phyloP scores from a whole-genome alignment of 257 asterid species.

The Jasminum sambac region DNA sequence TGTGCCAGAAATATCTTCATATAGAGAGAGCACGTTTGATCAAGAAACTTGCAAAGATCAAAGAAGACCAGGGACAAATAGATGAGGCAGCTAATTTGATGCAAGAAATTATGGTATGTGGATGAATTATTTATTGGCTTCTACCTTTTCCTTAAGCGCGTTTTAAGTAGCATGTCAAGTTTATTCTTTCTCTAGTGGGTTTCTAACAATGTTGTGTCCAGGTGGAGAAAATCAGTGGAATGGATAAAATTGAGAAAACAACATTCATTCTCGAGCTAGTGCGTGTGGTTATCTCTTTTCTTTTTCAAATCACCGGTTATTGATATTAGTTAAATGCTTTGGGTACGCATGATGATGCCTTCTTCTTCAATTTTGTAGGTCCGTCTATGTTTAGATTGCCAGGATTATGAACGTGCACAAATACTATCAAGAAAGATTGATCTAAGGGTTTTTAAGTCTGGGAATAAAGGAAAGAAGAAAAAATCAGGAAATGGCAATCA shows the following conservation, averaged over 20 bases:
- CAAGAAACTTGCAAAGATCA: slow-evolving; percentile 86
- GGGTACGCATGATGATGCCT: slow-evolving; percentile 14
- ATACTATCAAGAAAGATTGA: slow-evolving; percentile 95
- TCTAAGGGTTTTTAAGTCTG: slow-evolving; percentile 91
- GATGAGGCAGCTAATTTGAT: slow-evolving; percentile 96
- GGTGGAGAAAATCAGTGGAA: slow-evolving; percentile 98
- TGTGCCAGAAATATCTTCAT: slow-evolving; percentile 86
- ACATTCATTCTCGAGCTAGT: slow-evolving; percentile 98
- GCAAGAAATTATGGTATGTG: slow-evolving; percentile 98
- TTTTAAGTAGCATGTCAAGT: neutral
- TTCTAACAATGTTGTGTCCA: slow-evolving; percentile 30
- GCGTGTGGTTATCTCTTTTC: slow-evolving; percentile 30
- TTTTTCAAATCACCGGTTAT: slow-evolving; percentile 18
- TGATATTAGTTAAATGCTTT: slow-evolving; percentile 11
- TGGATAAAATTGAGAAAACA: slow-evolving; percentile 98
- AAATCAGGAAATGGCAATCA: slow-evolving; percentile 89
- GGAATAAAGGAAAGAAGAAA: slow-evolving; percentile 77
- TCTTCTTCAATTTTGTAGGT: slow-evolving; percentile 52
- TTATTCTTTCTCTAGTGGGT: neutral
- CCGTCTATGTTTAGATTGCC: no score
- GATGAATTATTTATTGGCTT: neutral
- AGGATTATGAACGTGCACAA: no score
- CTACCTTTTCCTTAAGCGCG: slow-evolving; percentile 1
- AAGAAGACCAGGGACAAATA: slow-evolving; percentile 85
- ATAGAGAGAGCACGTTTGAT: slow-evolving; percentile 96